A percentile compares a stretch with the other conserved stretches of the same genome.
Conservation (phyloP, 106 monocot genomes). For the Amphibolis antarctica region DNA sequence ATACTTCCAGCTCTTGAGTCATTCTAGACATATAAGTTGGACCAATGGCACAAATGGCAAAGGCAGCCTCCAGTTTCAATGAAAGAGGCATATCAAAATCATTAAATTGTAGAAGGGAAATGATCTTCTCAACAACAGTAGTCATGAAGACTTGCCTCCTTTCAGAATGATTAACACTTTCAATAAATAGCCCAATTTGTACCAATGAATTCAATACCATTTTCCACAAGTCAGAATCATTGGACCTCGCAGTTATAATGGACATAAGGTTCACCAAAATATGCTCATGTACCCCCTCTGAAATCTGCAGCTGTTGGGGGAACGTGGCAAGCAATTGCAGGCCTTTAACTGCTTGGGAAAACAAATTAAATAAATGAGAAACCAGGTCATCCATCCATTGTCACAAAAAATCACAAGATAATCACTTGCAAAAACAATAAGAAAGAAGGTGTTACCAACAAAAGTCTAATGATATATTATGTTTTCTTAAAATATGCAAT, state of each 20-base stretch:
- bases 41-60: conserved; percentile 38
- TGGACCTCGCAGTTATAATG: conserved; percentile 27
- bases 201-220: conserved; percentile 42
- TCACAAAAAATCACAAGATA: neutral
- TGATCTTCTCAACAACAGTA: conserved; percentile 48
- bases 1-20: conserved; percentile 42
- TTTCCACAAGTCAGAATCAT: conserved; percentile 47
- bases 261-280: conserved; percentile 41
- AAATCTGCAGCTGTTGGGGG: conserved; percentile 34
- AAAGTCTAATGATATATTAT: too few relatives aligned
- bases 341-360: conserved; percentile 43
- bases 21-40: conserved; percentile 37
- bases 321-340: conserved; percentile 73
- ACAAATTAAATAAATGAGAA: neutral
- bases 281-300: conserved; percentile 31
- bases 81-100: conserved; percentile 36
- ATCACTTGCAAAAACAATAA: too few relatives aligned
- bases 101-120: conserved; percentile 34
- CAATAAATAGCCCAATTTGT: conserved; percentile 50
- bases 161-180: conserved; percentile 25
- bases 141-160: conserved; percentile 32
- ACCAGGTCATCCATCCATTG: neutral
- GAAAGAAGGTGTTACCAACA: too few relatives aligned
- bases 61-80: conserved; percentile 46
- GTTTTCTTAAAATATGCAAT: too few relatives aligned